phyloP scores from a whole-genome alignment of 139 green algal species.

The Zygnema cylindricum region DNA sequence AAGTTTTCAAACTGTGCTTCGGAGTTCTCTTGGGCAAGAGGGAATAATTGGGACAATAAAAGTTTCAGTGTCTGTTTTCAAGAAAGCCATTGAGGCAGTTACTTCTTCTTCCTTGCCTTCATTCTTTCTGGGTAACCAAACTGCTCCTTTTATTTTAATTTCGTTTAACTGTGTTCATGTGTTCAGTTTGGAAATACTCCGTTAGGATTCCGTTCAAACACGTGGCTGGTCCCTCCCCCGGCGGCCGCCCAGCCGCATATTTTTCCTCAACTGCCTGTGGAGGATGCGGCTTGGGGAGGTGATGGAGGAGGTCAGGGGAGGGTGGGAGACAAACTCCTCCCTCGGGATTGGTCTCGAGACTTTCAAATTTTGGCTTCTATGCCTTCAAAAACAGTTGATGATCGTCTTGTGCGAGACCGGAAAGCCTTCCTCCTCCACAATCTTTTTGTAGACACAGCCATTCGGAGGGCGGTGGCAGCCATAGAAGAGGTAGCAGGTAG shows the following conservation, averaged over 20 bases:
- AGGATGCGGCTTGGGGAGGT: slow-evolving; percentile 45
- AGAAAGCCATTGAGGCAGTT: no score
- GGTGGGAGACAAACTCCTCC: background rate
- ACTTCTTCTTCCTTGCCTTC: no score
- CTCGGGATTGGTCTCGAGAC: slow-evolving; percentile 31
- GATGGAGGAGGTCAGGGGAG: slow-evolving; percentile 43
- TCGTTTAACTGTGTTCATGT: no score
- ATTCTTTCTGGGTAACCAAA: background rate
- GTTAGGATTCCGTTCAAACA: slow-evolving; percentile 61
- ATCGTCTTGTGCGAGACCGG: slow-evolving; percentile 53
- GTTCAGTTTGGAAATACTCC: slow-evolving; percentile 63
- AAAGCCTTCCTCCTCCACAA: slow-evolving; percentile 58
- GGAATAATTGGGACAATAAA: no score
- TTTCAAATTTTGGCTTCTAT: slow-evolving; percentile 32
- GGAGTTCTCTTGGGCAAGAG: no score
- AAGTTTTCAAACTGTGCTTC: background rate
- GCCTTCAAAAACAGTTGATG: slow-evolving; percentile 34
- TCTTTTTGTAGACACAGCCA: slow-evolving; percentile 50
- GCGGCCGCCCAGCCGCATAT: slow-evolving; percentile 6
- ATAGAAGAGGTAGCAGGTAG: slow-evolving; percentile 5
- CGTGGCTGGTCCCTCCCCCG: slow-evolving; percentile 59
- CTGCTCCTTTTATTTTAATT: no score
- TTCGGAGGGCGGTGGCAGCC: slow-evolving; percentile 22
- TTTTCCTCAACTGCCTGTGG: slow-evolving; percentile 39
- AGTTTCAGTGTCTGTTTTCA: no score